phyloP scores from a whole-genome alignment of 306 rosid genomes.

The Cucurbita pepo region DNA sequence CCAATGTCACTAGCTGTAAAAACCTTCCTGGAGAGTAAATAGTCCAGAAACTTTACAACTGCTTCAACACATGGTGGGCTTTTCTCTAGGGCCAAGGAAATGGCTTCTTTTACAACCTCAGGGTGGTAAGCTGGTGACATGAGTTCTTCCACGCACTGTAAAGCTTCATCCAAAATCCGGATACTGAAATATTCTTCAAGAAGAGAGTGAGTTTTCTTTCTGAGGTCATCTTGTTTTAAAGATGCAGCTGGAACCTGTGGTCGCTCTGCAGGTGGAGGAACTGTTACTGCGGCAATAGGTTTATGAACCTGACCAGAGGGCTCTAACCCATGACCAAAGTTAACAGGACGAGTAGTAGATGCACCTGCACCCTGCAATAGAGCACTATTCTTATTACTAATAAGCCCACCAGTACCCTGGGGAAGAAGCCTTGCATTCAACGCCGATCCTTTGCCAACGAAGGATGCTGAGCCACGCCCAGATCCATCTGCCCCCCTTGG shows the following conservation, averaged over 20 bases:
- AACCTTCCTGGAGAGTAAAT: conserved; percentile 36
- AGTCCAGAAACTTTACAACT: conserved; percentile 46
- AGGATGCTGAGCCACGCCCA: conserved; percentile 58
- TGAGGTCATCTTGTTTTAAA: conserved; percentile 30
- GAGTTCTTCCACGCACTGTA: conserved; percentile 80
- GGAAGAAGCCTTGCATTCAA: conserved; percentile 61
- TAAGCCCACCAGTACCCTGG: conserved; percentile 65
- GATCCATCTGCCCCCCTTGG: conserved; percentile 60
- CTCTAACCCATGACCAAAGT: conserved; percentile 19
- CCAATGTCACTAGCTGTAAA: conserved; percentile 41
- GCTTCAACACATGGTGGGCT: conserved; percentile 55
- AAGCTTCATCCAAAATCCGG: conserved; percentile 67
- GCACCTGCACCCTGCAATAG: conserved; percentile 50
- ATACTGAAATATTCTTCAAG: conserved; percentile 69
- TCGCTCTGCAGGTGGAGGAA: conserved; percentile 22
- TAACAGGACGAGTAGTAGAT: conserved; percentile 35
- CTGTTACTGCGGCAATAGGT: conserved; percentile 15
- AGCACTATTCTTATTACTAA: conserved; percentile 67
- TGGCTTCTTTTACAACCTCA: conserved; percentile 86
- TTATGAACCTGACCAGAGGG: conserved; percentile 36
- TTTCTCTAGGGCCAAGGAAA: conserved; percentile 59
- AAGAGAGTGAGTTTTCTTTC: conserved; percentile 45
- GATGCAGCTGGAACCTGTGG: conserved; percentile 36
- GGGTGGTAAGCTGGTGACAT: conserved; percentile 56
- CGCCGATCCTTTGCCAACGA: conserved; percentile 35